Conservation (phyloP, 257 asterid genomes). For the Solanum clarkiae region DNA sequence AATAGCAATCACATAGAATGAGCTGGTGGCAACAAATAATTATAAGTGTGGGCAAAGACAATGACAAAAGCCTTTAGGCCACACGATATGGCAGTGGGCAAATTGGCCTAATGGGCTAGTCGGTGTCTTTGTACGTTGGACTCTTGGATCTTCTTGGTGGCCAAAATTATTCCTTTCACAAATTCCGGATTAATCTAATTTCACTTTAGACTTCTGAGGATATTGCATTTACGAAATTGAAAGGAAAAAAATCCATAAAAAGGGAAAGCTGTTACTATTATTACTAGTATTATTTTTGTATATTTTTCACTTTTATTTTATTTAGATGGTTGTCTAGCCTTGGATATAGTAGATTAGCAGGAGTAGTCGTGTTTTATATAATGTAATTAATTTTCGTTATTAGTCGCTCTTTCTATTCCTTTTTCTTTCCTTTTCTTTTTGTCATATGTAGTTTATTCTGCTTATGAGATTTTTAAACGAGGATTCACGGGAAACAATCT, state of each 20-base stretch:
- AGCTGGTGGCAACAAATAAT: background rate
- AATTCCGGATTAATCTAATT: background rate
- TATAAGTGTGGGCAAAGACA: background rate
- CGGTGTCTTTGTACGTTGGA: background rate
- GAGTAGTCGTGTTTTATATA: too few species aligned
- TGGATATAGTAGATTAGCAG: too few species aligned
- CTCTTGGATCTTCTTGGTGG: conserved; percentile 6
- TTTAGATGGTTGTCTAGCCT: background rate
- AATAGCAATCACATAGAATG: too few species aligned
- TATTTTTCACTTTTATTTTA: background rate
- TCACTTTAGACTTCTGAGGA: background rate
- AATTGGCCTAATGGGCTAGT: background rate
- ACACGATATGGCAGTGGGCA: background rate
- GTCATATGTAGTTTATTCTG: too few species aligned
- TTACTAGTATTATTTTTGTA: background rate
- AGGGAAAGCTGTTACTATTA: too few species aligned
- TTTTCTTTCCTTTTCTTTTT: too few species aligned
- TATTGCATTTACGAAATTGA: background rate
- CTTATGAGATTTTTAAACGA: too few species aligned
- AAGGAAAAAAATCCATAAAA: background rate
- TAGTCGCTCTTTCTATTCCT: too few species aligned
- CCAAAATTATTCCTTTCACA: too few species aligned
- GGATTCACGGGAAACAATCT: too few species aligned
- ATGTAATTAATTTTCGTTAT: too few species aligned
- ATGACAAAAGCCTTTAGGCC: background rate